Base-by-base conservation (phyloP, 108 stramenopile genomes). In the Stephanodiscus minutulus region DNA sequence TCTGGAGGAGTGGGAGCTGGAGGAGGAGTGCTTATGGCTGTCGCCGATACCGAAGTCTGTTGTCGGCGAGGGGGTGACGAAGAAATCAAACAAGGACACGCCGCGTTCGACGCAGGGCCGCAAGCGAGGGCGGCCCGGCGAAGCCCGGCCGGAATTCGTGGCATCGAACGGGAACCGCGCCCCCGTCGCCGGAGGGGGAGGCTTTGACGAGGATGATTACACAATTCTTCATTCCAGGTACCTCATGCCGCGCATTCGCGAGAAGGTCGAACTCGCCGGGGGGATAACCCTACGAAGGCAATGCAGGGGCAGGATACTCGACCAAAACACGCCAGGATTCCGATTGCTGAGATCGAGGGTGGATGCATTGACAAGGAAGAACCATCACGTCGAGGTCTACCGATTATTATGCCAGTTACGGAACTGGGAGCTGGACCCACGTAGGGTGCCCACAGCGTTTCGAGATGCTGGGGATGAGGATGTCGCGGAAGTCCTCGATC, bases 221-320 rank as follows among this genome's bases (percentile, higher is more conserved):
- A 33, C 37, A 2, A 17, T 15, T 8, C 67, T 76, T 18, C 36
- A 55, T 18, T 54, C 48, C 55, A 61, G 75, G 47, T 76, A 76
- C 35, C 67, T 76, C 15, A 48, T 37, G 41, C 75, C 67, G 12
- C 67, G 61, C 20, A 68, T 69, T 5, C 61, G 60, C 0, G 1
- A 47, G 28, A 69, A 69, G 6, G 27, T 46, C 20, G 61, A 63
- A 36, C 43, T 76, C 6, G 41, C 67, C 36, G 44, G 60, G 17
- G 75, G 75, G 0, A 76, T 76, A 41, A 76, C 67, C 0, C 15
- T 76, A 12, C 61, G 75, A 29, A 25, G 68, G 8, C 67, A 68
- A 35, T 63, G 33, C 13, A 41, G 49, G 7, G 52, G 53, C 25
- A 49, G 75, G 33, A n/a, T 69, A 7, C 64, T 76, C 25, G 67